These are phyloP conservation scores for Platanus orientalis DNA, from an alignment of 164 flowering plant genomes.

Conservation along the genomic window DNA sequence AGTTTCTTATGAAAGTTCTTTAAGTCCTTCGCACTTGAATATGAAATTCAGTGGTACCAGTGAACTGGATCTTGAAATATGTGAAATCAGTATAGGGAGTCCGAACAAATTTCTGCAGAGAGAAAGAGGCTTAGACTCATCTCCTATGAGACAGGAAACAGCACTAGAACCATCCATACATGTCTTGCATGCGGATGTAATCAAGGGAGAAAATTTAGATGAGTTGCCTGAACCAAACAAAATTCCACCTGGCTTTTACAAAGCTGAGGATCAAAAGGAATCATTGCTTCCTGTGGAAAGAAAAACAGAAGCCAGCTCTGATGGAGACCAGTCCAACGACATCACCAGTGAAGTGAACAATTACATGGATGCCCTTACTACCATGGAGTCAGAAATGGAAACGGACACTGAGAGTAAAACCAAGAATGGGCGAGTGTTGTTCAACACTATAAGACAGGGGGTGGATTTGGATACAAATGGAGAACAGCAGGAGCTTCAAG, in stretches of 20 bases:
- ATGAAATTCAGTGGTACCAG: slow-evolving; percentile 25
- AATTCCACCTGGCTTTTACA: slow-evolving; percentile 18
- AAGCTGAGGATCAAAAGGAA: slow-evolving; percentile 32
- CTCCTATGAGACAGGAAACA: slow-evolving; percentile 31
- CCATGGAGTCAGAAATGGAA: slow-evolving; percentile 81
- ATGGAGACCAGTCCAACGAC: slow-evolving; percentile 58
- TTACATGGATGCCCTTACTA: slow-evolving; percentile 77
- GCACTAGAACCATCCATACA: slow-evolving; percentile 18
- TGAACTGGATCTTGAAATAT: slow-evolving; percentile 44
- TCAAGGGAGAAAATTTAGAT: slow-evolving; percentile 15
- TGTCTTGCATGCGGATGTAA: slow-evolving; percentile 20
- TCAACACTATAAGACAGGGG: slow-evolving; percentile 19
- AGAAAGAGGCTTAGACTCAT: slow-evolving; percentile 25
- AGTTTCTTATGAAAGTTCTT: slow-evolving; percentile 34
- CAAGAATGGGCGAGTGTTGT: slow-evolving; percentile 24
- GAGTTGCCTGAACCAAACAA: slow-evolving; percentile 23
- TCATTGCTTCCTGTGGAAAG: slow-evolving; percentile 31
- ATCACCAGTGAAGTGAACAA: slow-evolving; percentile 69
- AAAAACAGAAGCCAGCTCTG: slow-evolving; percentile 22
- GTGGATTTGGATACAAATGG: slow-evolving; percentile 39
- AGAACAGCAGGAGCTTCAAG: slow-evolving; percentile 28
- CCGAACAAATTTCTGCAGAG: slow-evolving; percentile 25
- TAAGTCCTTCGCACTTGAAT: slow-evolving; percentile 24
- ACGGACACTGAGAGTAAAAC: slow-evolving; percentile 51
- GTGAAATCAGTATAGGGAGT: slow-evolving; percentile 41